Conservation (phyloP, 495 filamentous ascomycete genomes). For the Pyronema domesticum region DNA sequence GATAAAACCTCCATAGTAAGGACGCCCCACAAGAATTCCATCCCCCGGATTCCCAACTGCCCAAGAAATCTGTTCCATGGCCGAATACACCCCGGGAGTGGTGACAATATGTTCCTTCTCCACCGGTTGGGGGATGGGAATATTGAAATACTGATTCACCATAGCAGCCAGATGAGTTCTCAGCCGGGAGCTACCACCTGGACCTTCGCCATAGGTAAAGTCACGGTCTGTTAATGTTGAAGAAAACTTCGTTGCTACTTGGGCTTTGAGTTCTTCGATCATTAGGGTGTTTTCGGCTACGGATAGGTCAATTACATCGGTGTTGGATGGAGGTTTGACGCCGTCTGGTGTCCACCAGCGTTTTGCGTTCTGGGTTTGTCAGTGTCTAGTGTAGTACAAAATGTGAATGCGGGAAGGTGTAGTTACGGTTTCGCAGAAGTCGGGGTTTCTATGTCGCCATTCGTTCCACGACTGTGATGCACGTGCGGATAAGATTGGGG, state of each 20-base stretch:
- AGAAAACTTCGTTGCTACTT: background rate
- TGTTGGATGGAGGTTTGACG: no score
- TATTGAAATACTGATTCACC: background rate
- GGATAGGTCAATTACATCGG: background rate
- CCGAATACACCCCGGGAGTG: background rate
- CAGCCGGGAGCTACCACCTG: background rate
- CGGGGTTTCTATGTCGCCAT: no score
- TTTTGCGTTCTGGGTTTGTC: no score
- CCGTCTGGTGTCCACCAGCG: no score
- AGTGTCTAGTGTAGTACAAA: no score
- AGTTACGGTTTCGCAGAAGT: no score
- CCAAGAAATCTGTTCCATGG: background rate
- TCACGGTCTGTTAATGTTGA: background rate
- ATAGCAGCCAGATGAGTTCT: background rate
- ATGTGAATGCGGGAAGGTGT: no score
- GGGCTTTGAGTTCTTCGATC: conserved; percentile 1
- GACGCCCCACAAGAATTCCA: conserved; percentile 2
- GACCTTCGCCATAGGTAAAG: background rate
- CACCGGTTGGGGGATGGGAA: background rate
- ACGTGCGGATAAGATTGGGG: no score
- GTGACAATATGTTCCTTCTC: background rate
- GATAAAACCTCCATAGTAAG: background rate
- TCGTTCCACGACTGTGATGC: no score
- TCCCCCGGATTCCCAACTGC: background rate
- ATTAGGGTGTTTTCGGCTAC: conserved; percentile 9